Evolutionary conservation across 2,329 filamentous ascomycete species (phyloP).

Genomic region (Pseudogymnoascus sp.): DNA sequence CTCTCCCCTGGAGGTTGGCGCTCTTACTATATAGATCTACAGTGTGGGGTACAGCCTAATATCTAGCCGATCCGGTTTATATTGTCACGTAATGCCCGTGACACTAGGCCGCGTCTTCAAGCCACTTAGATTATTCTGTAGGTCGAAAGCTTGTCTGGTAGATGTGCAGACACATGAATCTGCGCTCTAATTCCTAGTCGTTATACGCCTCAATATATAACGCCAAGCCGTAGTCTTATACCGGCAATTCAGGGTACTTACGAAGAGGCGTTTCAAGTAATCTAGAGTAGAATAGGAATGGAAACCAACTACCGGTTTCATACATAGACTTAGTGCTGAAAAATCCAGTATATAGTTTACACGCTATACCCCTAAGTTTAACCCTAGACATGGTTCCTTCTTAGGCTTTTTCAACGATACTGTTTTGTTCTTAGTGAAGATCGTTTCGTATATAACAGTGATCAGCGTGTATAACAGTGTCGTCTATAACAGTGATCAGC

Average conservation of each 20-base stretch:
- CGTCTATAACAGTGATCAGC: not conserved
- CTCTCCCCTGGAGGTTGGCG: not conserved
- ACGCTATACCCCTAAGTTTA: not conserved
- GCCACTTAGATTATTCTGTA: not conserved
- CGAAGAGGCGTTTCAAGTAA: not conserved
- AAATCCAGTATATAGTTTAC: not conserved
- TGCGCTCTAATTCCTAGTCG: not conserved
- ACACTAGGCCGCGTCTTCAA: not conserved
- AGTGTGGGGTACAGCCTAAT: not conserved
- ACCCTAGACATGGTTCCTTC: not conserved
- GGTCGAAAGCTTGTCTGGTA: not conserved
- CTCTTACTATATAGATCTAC: not conserved
- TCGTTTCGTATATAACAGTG: not conserved
- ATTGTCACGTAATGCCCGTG: not conserved
- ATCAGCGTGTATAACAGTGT: not conserved
- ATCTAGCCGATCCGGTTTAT: not conserved
- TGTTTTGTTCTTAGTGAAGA: not conserved
- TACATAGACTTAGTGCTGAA: not conserved
- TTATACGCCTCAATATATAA: not conserved
- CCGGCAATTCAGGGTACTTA: not conserved
- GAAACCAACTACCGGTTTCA: not conserved
- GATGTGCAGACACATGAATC: not conserved
- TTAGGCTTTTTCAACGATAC: not conserved
- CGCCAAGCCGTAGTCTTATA: not conserved
- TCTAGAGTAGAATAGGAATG: not conserved